phyloP scores from a whole-genome alignment of 2,329 filamentous ascomycete species.

The Fusarium burgessii region DNA sequence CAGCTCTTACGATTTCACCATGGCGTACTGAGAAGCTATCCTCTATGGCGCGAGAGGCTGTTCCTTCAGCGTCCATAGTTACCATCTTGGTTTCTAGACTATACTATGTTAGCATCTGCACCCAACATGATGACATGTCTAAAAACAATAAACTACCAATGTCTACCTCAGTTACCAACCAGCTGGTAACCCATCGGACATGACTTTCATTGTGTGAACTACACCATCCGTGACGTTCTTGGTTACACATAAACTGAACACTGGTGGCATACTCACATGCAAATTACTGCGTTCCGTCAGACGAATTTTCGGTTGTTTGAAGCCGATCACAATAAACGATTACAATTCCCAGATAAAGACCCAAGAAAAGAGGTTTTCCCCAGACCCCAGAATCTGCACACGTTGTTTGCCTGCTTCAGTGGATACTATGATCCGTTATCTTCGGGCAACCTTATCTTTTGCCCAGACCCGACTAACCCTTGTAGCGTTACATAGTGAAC shows the following conservation, averaged over 20 bases:
- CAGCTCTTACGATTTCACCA: background rate
- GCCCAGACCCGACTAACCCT: background rate
- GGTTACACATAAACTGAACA: background rate
- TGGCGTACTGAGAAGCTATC: rapidly evolving
- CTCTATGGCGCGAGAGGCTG: no score
- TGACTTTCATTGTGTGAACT: no score
- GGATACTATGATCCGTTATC: background rate
- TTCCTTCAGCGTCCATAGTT: background rate
- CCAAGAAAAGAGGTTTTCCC: background rate
- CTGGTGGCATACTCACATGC: background rate
- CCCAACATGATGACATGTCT: no score
- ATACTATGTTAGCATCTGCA: background rate
- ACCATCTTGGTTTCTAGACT: background rate
- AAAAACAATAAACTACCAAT: background rate
- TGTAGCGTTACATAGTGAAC: background rate
- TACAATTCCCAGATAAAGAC: background rate
- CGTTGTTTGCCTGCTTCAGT: background rate
- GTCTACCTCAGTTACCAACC: background rate
- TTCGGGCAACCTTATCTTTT: background rate
- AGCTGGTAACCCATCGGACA: background rate
- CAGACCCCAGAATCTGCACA: background rate
- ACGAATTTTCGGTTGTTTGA: background rate
- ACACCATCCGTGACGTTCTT: no score
- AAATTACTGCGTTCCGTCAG: no score
- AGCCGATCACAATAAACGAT: background rate